These are phyloP conservation scores for Dissophora globulifera DNA, from an alignment of 192 early-diverging fungal species.

Conservation along the genomic window DNA sequence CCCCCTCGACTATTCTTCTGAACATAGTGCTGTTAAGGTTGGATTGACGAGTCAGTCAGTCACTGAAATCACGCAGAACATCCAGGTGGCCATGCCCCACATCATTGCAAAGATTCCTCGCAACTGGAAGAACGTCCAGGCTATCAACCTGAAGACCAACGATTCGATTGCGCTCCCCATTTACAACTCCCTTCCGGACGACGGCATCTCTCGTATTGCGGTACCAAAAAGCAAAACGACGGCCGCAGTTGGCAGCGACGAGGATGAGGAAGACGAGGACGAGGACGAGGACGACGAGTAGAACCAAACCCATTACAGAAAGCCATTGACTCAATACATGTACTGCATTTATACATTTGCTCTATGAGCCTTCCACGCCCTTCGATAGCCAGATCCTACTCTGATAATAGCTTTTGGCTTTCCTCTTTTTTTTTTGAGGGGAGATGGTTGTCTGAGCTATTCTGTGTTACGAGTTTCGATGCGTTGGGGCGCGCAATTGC, in stretches of 20 bases:
- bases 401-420: not conserved
- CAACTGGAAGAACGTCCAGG: conserved; percentile 86
- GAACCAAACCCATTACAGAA: no score
- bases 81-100: conserved; percentile 67
- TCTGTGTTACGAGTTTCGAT: no score
- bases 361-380: no score
- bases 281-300: conserved; percentile 28
- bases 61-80: conserved; percentile 80
- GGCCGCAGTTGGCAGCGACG: conserved; percentile 21
- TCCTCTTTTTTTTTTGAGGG: conserved; percentile 4
- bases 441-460: no score
- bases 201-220: conserved; percentile 39
- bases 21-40: conserved; percentile 74
- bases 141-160: conserved; percentile 85
- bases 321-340: not conserved
- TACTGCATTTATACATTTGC: no score
- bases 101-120: conserved; percentile 77
- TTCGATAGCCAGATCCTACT: no score
- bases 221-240: conserved; percentile 19
- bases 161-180: conserved; percentile 86
- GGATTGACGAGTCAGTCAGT: conserved; percentile 70
- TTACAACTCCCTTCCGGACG: conserved; percentile 73
- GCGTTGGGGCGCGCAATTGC: no score
- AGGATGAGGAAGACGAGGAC: conserved; percentile 38
- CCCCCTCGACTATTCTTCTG: not conserved